Conservation (phyloP, 2,329 filamentous ascomycete species). For the Colletotrichum orchidophilum region DNA sequence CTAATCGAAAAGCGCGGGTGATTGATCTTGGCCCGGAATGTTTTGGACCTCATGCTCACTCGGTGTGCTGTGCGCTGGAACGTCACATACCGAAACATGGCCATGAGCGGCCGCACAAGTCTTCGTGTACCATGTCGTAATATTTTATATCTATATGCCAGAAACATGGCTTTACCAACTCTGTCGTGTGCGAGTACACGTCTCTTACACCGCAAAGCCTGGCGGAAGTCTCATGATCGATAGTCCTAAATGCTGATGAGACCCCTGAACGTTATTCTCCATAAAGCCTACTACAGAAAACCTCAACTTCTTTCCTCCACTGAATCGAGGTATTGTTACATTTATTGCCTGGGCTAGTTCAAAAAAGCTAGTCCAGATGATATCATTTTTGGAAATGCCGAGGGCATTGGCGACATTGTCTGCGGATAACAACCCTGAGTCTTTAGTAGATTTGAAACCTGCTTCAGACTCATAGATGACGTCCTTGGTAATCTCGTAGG, state of each 20-base stretch:
- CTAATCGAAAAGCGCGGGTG: conserved; percentile 36
- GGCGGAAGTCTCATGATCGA: conserved; percentile 6
- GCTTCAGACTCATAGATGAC: conserved; percentile 53
- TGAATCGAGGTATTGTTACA: conserved; percentile 46
- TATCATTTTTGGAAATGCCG: conserved; percentile 37
- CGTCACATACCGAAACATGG: conserved; percentile 20
- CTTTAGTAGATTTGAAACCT: conserved; percentile 47
- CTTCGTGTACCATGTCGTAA: conserved; percentile 23
- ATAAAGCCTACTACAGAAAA: conserved; percentile 14
- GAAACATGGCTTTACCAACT: neutral
- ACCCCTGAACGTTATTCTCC: conserved; percentile 23
- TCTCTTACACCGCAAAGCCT: conserved; percentile 12
- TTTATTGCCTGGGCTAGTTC: conserved; percentile 59
- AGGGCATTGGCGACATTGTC: conserved; percentile 47
- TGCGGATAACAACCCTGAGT: conserved; percentile 45
- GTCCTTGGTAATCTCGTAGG: conserved; percentile 62
- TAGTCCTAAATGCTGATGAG: conserved; percentile 22
- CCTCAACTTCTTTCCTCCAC: conserved; percentile 4
- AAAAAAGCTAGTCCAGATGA: conserved; percentile 52
- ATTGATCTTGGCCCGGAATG: conserved; percentile 30
- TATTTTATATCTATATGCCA: neutral
- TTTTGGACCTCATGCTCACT: conserved; percentile 29
- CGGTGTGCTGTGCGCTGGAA: conserved; percentile 34
- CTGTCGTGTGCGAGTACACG: neutral
- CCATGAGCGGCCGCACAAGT: neutral